Conservation (phyloP, 2,329 filamentous ascomycete species). For the Colletotrichum sp. region DNA sequence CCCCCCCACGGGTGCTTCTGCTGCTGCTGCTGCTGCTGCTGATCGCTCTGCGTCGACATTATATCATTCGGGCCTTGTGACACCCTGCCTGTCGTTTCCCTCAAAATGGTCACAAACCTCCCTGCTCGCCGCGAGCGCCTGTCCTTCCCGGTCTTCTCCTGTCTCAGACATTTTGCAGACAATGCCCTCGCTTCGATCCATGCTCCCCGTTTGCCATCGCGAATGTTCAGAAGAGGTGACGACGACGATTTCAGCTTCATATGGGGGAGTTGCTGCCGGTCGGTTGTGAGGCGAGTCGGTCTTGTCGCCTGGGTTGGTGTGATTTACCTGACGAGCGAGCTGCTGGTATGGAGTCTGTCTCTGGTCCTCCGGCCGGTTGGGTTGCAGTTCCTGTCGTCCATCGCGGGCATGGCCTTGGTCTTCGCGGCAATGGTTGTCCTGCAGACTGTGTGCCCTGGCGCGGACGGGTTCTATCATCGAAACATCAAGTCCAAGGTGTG, state of each 20-base stretch:
- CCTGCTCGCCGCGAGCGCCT: background rate
- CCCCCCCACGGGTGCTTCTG: background rate
- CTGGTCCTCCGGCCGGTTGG: conserved; percentile 32
- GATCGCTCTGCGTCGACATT: background rate
- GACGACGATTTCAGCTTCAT: background rate
- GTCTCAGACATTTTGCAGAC: conserved; percentile 28
- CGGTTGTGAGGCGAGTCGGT: background rate
- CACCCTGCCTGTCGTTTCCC: background rate
- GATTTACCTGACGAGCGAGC: conserved; percentile 45
- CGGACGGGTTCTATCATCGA: conserved; percentile 32
- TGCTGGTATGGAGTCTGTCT: conserved; percentile 51
- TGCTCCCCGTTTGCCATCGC: background rate
- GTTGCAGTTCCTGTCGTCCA: conserved; percentile 51
- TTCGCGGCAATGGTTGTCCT: conserved; percentile 38
- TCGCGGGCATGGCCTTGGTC: conserved; percentile 50
- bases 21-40: background rate
- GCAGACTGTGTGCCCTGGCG: conserved; percentile 14
- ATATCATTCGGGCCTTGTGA: background rate
- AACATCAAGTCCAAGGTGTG: conserved; percentile 38
- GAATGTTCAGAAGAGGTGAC: conserved; percentile 3
- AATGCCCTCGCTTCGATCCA: background rate
- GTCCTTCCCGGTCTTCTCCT: conserved; percentile 27
- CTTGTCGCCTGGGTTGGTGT: conserved; percentile 36
- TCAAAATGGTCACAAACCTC: background rate
- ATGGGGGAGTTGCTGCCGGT: background rate